Evolutionary conservation across 108 stramenopile species (phyloP), one percentile per base, ranked within the genome.

Genomic region (Schizochytrium sp.): DNA sequence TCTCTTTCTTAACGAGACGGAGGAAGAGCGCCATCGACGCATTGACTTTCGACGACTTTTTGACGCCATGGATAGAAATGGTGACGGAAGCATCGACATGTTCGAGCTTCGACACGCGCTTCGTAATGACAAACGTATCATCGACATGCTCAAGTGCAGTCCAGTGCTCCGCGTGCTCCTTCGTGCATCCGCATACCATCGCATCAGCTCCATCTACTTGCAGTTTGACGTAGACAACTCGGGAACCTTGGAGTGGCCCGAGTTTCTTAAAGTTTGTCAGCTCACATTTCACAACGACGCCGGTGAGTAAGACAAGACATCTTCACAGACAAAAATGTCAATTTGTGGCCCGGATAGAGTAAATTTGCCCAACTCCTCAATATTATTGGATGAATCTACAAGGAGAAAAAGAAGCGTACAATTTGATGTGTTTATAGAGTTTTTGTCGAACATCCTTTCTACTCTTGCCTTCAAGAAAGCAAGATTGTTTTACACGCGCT

Each of bases 211-310:
- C 6, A 83, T 83, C 51, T 83, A 53, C 28, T 28, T 83, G n/a
- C 48, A 83, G 4, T 83, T 83, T 34, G 76, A 83, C 76, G 45
- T 25, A 4, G 76, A 83, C 51, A 53, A 83, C 28, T 83, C 76
- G 51, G 76, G 76, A 34, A 53, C 76, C 16, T 28, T 83, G n/a
- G 76, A 83, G 51, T 83, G 76, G 76, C 76, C 76, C 19, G 76
- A 83, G 51, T 83, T 83, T 53, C 48, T 53, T 4, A 83, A 53
- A 53, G 76, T 83, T 16, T 83, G 76, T 34, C 76, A 83, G 28
- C 45, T 83, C 48, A 83, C 76, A 1, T 83, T 83, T 83, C 41
- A 69, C 63, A 69, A 69, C 4, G 63, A 69, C 18, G 63, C 8
- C 25, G 63, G 34, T 34, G 34, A 34, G 34, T 34, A 34, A 0